These are phyloP conservation scores for Acanthamoeba quina DNA, from an alignment of 208 protist species.

Conservation along the genomic window DNA sequence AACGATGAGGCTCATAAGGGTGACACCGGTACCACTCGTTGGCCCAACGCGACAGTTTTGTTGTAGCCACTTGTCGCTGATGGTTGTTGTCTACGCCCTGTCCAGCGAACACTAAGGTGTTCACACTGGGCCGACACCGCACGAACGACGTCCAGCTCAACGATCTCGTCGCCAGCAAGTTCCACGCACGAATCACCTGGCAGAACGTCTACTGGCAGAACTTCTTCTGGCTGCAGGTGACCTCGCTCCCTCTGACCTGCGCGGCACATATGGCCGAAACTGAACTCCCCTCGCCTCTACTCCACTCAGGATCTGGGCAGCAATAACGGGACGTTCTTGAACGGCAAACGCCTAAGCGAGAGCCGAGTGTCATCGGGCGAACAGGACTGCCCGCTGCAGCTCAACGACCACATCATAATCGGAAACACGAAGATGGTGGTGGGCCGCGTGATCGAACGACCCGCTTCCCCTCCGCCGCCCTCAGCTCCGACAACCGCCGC, in stretches of 20 bases:
- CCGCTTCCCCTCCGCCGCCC: not conserved
- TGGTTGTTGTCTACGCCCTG: not conserved
- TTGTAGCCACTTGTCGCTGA: too few species aligned
- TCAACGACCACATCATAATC: conserved; percentile 51
- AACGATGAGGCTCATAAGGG: conserved; percentile 11
- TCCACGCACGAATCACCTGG: conserved; percentile 48
- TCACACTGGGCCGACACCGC: not conserved
- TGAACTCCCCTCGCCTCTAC: not conserved
- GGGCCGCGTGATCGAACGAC: not conserved
- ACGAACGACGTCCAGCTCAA: conserved; percentile 43
- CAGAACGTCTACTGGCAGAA: conserved; percentile 63
- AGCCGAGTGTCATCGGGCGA: conserved; percentile 36
- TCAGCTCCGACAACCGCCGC: not conserved
- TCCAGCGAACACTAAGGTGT: conserved; percentile 10
- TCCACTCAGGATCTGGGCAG: conserved; percentile 4
- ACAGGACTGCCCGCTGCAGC: conserved; percentile 52
- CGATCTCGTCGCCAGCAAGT: conserved; percentile 57
- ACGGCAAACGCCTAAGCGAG: conserved; percentile 52
- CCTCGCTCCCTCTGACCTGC: too few species aligned
- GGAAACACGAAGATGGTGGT: conserved; percentile 25
- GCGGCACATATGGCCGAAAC: too few species aligned
- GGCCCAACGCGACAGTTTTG: not conserved
- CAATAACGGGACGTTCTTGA: conserved; percentile 55
- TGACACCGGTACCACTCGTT: not conserved
- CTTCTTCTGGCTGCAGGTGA: conserved; percentile 56